These are phyloP conservation scores for Annona squamosa DNA, from an alignment of 164 flowering plant genomes.

Conservation along the genomic window DNA sequence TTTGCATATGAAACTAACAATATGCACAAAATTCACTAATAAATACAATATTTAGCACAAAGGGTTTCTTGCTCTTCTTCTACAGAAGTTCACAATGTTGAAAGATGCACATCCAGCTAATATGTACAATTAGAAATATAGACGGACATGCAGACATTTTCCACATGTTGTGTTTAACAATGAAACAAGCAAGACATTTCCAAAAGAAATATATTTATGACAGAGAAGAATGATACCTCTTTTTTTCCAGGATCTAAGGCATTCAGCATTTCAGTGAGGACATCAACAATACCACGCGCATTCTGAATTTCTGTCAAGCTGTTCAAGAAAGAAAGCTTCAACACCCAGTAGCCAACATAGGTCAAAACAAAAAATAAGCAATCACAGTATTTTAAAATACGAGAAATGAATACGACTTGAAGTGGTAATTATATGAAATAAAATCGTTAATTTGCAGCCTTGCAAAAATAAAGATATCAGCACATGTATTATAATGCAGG, in stretches of 20 bases:
- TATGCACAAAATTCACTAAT: neutral
- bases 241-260: conserved; percentile 71
- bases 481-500: neutral
- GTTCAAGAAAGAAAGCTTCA: conserved; percentile 7
- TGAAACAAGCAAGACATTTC: neutral
- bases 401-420: neutral
- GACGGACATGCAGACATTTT: too few species aligned
- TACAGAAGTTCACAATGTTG: too few species aligned
- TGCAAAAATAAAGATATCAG: neutral
- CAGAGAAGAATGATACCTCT: conserved; percentile 18
- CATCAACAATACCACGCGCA: conserved; percentile 98
- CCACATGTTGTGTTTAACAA: neutral
- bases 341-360: neutral
- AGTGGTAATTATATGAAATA: too few species aligned
- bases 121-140: too few species aligned
- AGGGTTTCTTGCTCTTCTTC: too few species aligned
- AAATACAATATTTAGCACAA: too few species aligned
- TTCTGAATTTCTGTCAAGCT: conserved; percentile 95
- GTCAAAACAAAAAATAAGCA: neutral
- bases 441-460: neutral
- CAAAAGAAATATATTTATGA: neutral
- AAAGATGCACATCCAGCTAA: too few species aligned
- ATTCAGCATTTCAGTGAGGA: conserved; percentile 92
- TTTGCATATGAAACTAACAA: neutral
- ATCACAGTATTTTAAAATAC: neutral